Conservation (phyloP, 148 eudicot species). For the Rhododendron molle region DNA sequence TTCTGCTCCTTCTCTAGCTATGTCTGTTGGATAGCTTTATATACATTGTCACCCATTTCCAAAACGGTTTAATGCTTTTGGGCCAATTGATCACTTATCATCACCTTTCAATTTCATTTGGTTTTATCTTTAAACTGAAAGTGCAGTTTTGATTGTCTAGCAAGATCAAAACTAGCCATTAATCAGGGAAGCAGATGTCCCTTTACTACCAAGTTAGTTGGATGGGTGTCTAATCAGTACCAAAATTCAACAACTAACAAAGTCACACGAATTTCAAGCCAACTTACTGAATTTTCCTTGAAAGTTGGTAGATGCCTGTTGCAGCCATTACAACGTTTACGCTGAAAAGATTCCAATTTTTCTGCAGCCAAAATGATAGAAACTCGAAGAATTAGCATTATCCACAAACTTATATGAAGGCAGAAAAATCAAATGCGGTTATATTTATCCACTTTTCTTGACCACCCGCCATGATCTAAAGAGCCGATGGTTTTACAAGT, state of each 20-base stretch:
- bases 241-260: neutral
- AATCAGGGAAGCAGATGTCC: neutral
- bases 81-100: neutral
- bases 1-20: neutral
- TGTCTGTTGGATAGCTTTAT: neutral
- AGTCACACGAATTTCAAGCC: neutral
- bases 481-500: neutral
- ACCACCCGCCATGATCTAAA: neutral
- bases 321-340: constrained; percentile 86
- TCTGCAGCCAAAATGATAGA: constrained; percentile 25
- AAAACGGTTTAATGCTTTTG: neutral
- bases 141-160: neutral
- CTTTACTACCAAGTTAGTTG: constrained; percentile 9
- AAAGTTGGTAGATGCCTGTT: constrained; percentile 77
- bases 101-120: neutral
- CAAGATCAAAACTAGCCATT: neutral
- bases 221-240: neutral
- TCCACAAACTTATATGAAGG: neutral
- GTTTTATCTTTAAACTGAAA: neutral
- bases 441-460: neutral
- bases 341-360: constrained; percentile 93
- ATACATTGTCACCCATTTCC: neutral
- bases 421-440: neutral
- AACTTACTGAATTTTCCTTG: constrained; percentile 65
- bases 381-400: neutral